Conservation (phyloP, 2,329 filamentous ascomycete species). For the Aspergillus fructus region DNA sequence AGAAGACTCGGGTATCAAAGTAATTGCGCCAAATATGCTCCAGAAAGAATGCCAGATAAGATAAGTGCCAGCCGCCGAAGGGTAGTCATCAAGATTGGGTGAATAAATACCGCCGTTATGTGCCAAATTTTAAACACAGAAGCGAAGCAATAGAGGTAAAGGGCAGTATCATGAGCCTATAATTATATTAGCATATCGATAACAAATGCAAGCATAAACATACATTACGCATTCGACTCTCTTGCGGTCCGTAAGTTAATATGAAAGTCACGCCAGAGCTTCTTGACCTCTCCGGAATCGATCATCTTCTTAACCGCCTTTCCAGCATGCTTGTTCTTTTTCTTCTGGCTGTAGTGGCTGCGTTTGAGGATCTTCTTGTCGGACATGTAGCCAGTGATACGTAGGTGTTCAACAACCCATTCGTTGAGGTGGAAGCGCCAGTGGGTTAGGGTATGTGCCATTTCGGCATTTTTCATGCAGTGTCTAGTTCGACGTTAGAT, state of each 20-base stretch:
- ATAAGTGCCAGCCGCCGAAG: no score
- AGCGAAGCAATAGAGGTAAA: no score
- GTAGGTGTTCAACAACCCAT: conserved; percentile 65
- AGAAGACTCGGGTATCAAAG: no score
- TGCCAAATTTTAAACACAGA: no score
- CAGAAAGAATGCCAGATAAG: no score
- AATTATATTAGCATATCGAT: not conserved
- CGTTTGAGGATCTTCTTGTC: conserved; percentile 60
- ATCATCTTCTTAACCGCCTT: conserved; percentile 66
- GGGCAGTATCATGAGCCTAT: not conserved
- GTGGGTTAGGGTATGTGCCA: conserved; percentile 70
- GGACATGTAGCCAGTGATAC: conserved; percentile 57
- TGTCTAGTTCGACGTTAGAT: conserved; percentile 33
- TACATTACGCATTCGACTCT: conserved; percentile 44
- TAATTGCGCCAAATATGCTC: no score
- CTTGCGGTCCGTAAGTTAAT: conserved; percentile 59
- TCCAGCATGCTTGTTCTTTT: conserved; percentile 61
- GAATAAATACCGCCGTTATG: no score
- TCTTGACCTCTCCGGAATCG: conserved; percentile 56
- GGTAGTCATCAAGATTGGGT: no score
- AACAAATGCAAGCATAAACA: not conserved
- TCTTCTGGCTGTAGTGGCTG: conserved; percentile 60
- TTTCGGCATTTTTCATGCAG: conserved; percentile 65
- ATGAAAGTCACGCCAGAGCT: conserved; percentile 66
- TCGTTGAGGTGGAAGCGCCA: conserved; percentile 75